Evolutionary conservation across 2,329 filamentous ascomycete species (phyloP), one percentile per base, ranked within the genome.

Genomic region (Gyromitra esculenta): DNA sequence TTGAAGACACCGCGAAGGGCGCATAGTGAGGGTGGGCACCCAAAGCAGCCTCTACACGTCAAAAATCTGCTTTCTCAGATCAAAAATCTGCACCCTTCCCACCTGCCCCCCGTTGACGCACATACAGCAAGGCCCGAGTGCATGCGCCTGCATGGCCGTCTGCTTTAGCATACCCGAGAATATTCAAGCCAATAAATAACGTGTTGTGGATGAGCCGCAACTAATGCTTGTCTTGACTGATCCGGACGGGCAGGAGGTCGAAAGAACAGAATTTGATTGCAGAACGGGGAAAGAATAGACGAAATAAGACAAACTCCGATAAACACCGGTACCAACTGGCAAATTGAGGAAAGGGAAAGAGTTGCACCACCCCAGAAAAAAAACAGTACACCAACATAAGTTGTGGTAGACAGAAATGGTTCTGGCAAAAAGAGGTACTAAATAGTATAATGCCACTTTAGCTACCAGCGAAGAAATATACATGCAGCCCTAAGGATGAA

Each of bases 71-170:
- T 31, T 31, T 2, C 25, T 31, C 25, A 31, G 25, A 31, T 31
- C 25, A 31, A 31, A 31, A 31, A 31, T 31, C 25, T 31, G 25
- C 25, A 31, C 25, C 25, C 25, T 31, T 31, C 25, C 25, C 25
- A 31, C 25, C 25, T 31, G 25, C 25, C 4, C 25, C 25, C 25
- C 25, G 25, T 31, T 31, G 25, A 31, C 25, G 25, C 25, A 31
- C 25, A 31, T 31, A 31, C 2, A 21, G 67, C 25, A n/a, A 43
- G 21, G 15, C 54, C 66, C 11, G 39, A 56, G 37, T 64, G 11
- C 56, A 45, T 70, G 41, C 70, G 65, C n/a, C 65, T 75, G 72
- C 66, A 75, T 59, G 59, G 56, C 57, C 37, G 35, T 41, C 57
- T 68, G 15, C 39, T 45, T 68, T 75, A 25, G 52, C 56, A 74